Percentiles rank a stretch among this genome's conserved stretches.
These are phyloP conservation scores for Malus sieversii DNA, from an alignment of 306 rosid species.

Conservation along the genomic window DNA sequence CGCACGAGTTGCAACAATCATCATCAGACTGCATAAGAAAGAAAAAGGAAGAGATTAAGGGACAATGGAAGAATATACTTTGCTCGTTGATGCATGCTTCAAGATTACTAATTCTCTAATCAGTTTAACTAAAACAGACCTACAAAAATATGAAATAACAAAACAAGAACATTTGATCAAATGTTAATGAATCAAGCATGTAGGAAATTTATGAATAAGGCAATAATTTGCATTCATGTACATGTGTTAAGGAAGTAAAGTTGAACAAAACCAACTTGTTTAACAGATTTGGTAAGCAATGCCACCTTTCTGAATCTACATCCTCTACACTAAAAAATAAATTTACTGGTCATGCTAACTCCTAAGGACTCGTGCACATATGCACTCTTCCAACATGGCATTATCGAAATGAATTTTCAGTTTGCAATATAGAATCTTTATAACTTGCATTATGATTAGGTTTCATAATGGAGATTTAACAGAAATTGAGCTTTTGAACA, in stretches of 20 bases:
- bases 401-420: neutral
- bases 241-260: neutral
- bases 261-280: neutral
- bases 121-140: neutral
- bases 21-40: slow-evolving; percentile 66
- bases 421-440: neutral
- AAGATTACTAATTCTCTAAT: neutral
- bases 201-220: neutral
- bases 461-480: neutral
- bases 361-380: neutral
- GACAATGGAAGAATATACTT: neutral
- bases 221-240: neutral
- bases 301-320: neutral
- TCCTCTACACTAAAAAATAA: neutral
- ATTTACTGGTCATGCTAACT: neutral
- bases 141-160: neutral
- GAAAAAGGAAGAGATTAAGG: neutral
- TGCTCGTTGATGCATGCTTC: neutral
- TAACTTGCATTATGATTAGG: neutral
- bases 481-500: neutral
- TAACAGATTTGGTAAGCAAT: neutral
- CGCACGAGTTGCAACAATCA: slow-evolving; percentile 82
- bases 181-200: neutral
- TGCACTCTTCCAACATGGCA: neutral
- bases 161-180: neutral